Base-by-base conservation (phyloP, 176 grass and related monocot genomes). In the Oryza brachyantha region DNA sequence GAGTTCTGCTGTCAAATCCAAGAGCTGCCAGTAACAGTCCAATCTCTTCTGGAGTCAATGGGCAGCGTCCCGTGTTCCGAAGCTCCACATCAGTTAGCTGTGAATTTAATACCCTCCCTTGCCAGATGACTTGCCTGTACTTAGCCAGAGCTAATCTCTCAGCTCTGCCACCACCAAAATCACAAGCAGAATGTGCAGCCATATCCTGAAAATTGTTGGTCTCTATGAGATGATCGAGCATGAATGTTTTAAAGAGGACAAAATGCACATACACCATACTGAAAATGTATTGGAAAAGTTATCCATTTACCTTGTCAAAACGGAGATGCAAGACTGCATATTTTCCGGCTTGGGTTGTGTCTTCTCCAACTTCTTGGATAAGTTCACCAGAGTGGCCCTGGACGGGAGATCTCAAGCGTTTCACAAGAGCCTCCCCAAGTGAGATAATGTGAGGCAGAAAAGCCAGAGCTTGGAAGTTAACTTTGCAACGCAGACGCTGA, bases 111-210 rank as follows among this genome's bases (percentile, higher is more conserved):
- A 97, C 91, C 72, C 91, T 86, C 34, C 91, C 91, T 87, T 94
- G 91, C 95, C 95, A 97, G 68, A 97, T 90, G 70, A 94, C 89
- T 74, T 94, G 91, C 69, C 95, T 90, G 64, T 97, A 97, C 66
- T 97, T 98, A 41, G 91, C 95, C 31, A 98, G 45, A 79, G 95
- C 95, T 78, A 98, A 69, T 60, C 82, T 84, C 79, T 98, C 95
- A 77, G 92, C 92, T 85, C 79, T 92, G 42, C 95, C 95, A 62
- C 92, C 92, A 22, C 89, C 92, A 62, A 98, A 98, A 74, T 98
- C 83, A 62, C 92, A 98, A 13, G 91, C 83, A 81, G 92, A 98
- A 83, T 98, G 95, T 67, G 95, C 95, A 76, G 92, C 92, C 92
- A 98, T 98, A 78, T 98, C 95, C 92, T 98, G 74, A 34, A 90